Base-by-base conservation (phyloP, 1,139 yeast genomes). In the Yamadazyma aaseri region DNA sequence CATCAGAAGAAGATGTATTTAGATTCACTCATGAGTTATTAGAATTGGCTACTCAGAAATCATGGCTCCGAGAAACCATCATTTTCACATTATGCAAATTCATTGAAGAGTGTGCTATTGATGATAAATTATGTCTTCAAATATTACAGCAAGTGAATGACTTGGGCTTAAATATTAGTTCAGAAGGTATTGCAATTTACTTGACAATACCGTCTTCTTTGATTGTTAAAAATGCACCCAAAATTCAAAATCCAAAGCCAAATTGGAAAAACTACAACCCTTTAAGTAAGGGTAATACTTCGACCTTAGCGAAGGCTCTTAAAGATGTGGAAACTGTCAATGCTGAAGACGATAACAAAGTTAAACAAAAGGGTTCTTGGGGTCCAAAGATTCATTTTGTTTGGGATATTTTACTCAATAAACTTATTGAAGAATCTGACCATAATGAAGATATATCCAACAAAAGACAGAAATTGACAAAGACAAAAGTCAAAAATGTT, bases 51-150 rank as follows among this genome's bases (percentile, higher is more conserved):
- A 56, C 66, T 17, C 49, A 63, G 20, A 90, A 90, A 56, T 74
- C 87, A 3, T 90, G 97, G 97, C 73, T 90, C 29, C 67, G 95
- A 40, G 97, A 90, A 58, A 78, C 95, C 4, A 73, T 89, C 28
- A 68, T 86, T 45, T 85, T 72, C 51, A 81, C 95, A 1, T 64
- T 90, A 32, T 77, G 76, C 45, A 80, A 76, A 35, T 69, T 83
- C 32, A 47, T 69, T 7, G 37, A 21, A 22, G 32, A 41, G 31
- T 28, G 46, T 17, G 26, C 36, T 3, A 28, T 41, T 20, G 53
- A 55, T 26, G 53, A 47, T 5, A 45, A 49, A 4, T 61, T 68
- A 5, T 47, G 67, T 6, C 40, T 48, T 11, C 46, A 59, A 17
- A 48, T 67, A 0, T 55, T 81, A 32, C 60, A 59, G 21, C 49